Base-by-base conservation (phyloP, 441 rosid species). In the Manihot esculenta region DNA sequence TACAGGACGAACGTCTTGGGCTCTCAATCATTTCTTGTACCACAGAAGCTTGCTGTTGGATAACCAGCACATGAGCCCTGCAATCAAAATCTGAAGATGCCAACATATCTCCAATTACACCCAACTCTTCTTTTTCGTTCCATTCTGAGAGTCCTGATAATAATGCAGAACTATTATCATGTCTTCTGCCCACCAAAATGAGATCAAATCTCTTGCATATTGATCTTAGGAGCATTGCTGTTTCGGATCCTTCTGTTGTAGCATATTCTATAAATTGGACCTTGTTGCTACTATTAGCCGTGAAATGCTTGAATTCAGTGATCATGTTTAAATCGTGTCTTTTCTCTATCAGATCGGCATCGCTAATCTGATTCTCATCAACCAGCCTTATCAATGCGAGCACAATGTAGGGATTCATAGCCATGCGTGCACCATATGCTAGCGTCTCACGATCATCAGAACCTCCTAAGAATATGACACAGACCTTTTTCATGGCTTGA, bases 381-480 rank as follows among this genome's bases (percentile, higher is more conserved):
- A 88, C 79, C 33, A 80, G 77, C 75, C 92, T 87, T 38, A 87
- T 77, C 23, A 92, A 68, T 0, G 91, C 83, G 41, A 88, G 72
- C 30, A 75, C 70, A n/a, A 87, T 77, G 66, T 77, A 73, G 17
- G 81, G 67, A 66, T 87, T 85, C 44, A 64, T 73, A 0, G 80
- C 77, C 53, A 92, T 77, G 66, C 94, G 82, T 53, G 75, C 80
- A 59, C 91, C 84, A 45, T 82, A 86, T 7, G 97, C 88, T 20
- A 92, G 69, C 17, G 93, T 91, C 78, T 92, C 97, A 9, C 93
- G 88, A 62, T 90, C 94, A 76, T 92, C 97, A 17, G 90, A 75
- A 14, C 97, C 97, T 9, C 94, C 93, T 1, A 92, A 83, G 74
- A 92, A 92, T 70, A 90, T 69, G 0, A 75, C 76, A 5, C 86